Evolutionary conservation across 768 basidiomycete genomes (phyloP), one percentile per base, ranked within the genome.

Genomic region (Boletellus ananas): DNA sequence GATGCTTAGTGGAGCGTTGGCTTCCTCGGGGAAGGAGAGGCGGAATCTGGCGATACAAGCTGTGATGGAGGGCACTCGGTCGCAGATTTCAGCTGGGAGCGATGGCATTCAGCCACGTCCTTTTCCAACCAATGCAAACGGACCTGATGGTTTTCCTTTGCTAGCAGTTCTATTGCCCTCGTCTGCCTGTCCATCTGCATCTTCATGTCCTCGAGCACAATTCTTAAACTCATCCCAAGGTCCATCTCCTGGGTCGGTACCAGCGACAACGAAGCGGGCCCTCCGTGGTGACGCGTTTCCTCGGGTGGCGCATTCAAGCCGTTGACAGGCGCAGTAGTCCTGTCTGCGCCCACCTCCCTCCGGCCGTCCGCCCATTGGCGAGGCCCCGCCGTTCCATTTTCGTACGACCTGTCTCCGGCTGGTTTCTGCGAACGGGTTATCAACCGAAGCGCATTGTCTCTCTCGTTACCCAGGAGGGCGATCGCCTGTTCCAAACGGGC

Each of bases 111-210:
- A 64, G 50, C 33, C n/a, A 23, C 34, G 35, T 38, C 21, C 18
- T 37, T 29, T 43, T 33, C 45, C 27, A 17, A 25, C 23, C 21
- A 31, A 25, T 31, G 17, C 25, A 34, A 45, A 62, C 50, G 33
- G 55, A 77, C 79, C 71, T 74, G 72, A 39, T 66, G 64, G 52
- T 80, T 80, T 56, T 81, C 79, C 54, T 73, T 73, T 13, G 67
- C 62, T 27, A 80, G 55, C 45, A 60, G 50, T 42, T 76, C 69
- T 9, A 80, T 68, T 16, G 72, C 70, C 41, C 67, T 61, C 7
- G 72, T 70, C 60, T 80, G 79, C 59, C 73, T 66, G 43, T 79
- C 73, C 56, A 80, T 74, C 59, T 78, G 73, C 54, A 61, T 56
- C 60, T 74, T 77, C 74, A 80, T 73, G 51, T 72, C 68, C 45